Evolutionary conservation across 192 early-diverging fungal genomes (phyloP).

Genomic region (Allomyces macrogynus): DNA sequence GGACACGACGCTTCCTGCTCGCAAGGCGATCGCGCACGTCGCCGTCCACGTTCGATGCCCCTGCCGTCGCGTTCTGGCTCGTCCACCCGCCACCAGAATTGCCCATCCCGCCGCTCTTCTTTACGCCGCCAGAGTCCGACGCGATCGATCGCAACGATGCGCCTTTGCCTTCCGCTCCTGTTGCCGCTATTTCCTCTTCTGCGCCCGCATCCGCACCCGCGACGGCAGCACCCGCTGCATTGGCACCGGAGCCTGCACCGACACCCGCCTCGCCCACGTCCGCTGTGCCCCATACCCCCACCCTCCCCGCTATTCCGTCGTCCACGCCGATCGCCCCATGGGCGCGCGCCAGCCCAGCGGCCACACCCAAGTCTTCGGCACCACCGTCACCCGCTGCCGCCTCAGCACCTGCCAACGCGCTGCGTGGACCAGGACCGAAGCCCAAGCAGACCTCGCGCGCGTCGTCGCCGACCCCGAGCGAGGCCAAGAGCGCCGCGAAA

Average conservation of each 20-base stretch:
- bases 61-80: no score
- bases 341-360: background rate
- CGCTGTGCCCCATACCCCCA: background rate
- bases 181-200: background rate
- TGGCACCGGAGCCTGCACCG: background rate
- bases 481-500: background rate
- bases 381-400: background rate
- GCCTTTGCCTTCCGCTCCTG: background rate
- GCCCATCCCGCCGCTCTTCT: no score
- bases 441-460: no score
- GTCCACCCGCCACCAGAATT: no score
- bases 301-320: background rate
- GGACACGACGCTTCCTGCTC: no score
- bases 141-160: no score
- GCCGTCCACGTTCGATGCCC: no score
- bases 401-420: background rate
- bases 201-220: background rate
- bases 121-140: no score
- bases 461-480: no score
- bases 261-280: background rate
- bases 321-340: background rate
- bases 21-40: no score
- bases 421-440: no score
- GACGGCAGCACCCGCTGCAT: background rate
- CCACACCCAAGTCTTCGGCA: background rate